Base-by-base conservation (phyloP, 1,139 yeast species). In the Yarrowia galli region DNA sequence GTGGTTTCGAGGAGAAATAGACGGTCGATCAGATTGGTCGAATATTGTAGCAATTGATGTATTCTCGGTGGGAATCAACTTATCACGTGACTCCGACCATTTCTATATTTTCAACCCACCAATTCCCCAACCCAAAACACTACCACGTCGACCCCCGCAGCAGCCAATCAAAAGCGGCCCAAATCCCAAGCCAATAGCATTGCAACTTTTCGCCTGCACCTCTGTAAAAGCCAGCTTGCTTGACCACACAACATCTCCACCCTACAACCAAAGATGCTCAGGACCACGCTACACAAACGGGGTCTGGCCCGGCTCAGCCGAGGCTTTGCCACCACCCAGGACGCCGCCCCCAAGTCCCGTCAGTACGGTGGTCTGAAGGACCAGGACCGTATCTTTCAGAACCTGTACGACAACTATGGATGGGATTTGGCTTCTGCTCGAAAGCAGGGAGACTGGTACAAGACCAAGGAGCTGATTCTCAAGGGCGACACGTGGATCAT, bases 401-500 rank as follows among this genome's bases (percentile, higher is more conserved):
- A 91, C 78, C 82, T 91, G 58, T 89, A 91, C 78, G 88, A 87
- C 64, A 86, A 83, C 70, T 89, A 88, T 77, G 93, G 96, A 64
- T 85, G 83, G 75, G 95, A 89, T 75, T 81, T 91, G 74, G 88
- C 89, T 78, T 82, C 89, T 12, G 89, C 96, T 58, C 83, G 84
- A 81, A 85, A 85, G 75, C 88, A 89, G 87, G 97, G 97, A 66
- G 97, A 91, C 78, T 91, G 97, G 96, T 83, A 90, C 80, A 91
- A 91, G 82, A 91, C 96, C 74, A 91, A 91, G 80, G 97, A 91
- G 80, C 87, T 91, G 73, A 78, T 91, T 61, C 81, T 86, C 71
- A 91, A 91, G 79, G 97, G 97, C 67, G 93, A 91, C 78, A 85
- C 86, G 71, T 91, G 97, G 97, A 89, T 90, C 77, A 90, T 90